Evolutionary conservation across 2,329 filamentous ascomycete species (phyloP).

Genomic region (Fonsecaea pugnacius): DNA sequence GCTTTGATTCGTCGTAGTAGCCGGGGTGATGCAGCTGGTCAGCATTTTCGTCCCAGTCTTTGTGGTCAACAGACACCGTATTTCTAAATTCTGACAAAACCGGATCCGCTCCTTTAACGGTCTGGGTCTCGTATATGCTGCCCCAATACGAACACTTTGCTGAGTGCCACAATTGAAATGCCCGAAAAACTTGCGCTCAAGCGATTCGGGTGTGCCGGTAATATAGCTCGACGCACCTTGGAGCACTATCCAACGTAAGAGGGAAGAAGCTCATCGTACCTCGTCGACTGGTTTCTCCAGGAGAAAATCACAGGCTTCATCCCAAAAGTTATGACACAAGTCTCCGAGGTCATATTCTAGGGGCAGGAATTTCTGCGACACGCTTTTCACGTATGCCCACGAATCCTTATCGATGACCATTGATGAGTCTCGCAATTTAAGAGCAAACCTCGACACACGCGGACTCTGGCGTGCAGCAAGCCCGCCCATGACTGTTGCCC

Average conservation of each 20-base stretch:
- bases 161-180: neutral
- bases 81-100: constrained; percentile 1
- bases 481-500: constrained; percentile 13
- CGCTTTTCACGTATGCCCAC: constrained; percentile 6
- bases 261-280: neutral
- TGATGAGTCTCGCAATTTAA: neutral
- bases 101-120: neutral
- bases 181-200: neutral
- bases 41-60: neutral
- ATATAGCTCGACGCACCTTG: neutral
- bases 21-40: neutral
- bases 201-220: too few relatives aligned
- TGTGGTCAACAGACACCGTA: neutral
- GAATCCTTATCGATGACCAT: constrained; percentile 5
- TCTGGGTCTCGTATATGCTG: neutral
- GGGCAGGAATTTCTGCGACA: constrained; percentile 11
- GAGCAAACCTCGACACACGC: neutral
- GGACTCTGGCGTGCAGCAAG: constrained; percentile 5
- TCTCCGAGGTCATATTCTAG: constrained; percentile 12
- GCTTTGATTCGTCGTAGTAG: neutral
- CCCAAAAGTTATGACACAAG: constrained; percentile 14
- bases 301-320: constrained; percentile 8
- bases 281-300: neutral
- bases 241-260: neutral
- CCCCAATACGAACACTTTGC: neutral